These are phyloP conservation scores for Mycena alexandri DNA, from an alignment of 768 basidiomycete species.

Conservation along the genomic window DNA sequence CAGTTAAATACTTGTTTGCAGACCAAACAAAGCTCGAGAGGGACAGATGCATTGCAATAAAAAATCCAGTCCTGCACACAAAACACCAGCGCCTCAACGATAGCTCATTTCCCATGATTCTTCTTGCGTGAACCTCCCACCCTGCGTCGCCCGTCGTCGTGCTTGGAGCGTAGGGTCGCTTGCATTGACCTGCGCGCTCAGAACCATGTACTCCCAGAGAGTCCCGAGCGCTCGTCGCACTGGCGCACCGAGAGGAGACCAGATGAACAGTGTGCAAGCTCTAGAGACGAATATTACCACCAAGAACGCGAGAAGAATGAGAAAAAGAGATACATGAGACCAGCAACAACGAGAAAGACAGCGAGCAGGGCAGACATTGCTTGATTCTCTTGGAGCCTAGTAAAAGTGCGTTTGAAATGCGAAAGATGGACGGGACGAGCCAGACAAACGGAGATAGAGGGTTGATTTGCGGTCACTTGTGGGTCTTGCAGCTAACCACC, in stretches of 20 bases:
- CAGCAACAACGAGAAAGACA: constrained; percentile 59
- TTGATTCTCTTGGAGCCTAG: constrained; percentile 35
- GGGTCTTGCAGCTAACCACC: not conserved
- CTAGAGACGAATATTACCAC: constrained; percentile 44
- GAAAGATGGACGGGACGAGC: not conserved
- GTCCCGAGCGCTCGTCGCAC: constrained; percentile 58
- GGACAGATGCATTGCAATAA: not conserved
- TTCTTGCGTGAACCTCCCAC: constrained; percentile 53
- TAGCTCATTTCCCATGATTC: constrained; percentile 74
- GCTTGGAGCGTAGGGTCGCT: constrained; percentile 29
- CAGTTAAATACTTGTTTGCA: not conserved
- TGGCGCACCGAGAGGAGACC: constrained; percentile 73
- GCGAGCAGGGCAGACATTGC: constrained; percentile 52
- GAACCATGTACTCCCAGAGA: constrained; percentile 61
- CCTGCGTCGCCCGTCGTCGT: constrained; percentile 47
- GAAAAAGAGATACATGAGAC: constrained; percentile 57
- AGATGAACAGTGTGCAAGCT: constrained; percentile 66
- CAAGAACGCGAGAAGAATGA: constrained; percentile 19
- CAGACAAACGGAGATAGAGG: not conserved
- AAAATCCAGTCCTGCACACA: not conserved
- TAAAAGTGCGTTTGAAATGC: not conserved
- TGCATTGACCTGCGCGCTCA: constrained; percentile 51
- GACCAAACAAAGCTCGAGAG: not conserved
- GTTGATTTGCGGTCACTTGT: not conserved
- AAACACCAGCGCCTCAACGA: constrained; percentile 20